phyloP scores from a whole-genome alignment of 768 basidiomycete species.

The Russula foetens region DNA sequence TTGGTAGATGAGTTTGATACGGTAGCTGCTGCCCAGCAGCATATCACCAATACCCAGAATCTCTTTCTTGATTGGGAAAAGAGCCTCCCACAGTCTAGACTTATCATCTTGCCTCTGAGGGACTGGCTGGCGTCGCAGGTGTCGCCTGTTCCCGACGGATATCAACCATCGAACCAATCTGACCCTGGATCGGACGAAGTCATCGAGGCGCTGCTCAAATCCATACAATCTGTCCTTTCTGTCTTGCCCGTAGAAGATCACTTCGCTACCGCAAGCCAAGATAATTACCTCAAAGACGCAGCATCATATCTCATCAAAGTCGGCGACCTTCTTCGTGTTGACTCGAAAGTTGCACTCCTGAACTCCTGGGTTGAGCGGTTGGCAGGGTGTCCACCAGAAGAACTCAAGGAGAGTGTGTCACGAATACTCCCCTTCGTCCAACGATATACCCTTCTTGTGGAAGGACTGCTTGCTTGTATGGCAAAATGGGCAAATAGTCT shows the following conservation, averaged over 20 bases:
- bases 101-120: conserved; percentile 29
- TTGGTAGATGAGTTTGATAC: conserved; percentile 11
- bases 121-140: conserved; percentile 25
- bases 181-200: conserved; percentile 32
- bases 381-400: conserved; percentile 27
- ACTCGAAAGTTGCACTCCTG: conserved; percentile 35
- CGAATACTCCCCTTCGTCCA: conserved; percentile 70
- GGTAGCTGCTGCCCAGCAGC: conserved; percentile 1
- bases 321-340: conserved; percentile 42
- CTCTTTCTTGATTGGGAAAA: conserved; percentile 11
- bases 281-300: conserved; percentile 46
- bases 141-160: background rate
- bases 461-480: conserved; percentile 48
- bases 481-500: conserved; percentile 63
- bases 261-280: conserved; percentile 28
- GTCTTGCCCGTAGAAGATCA: conserved; percentile 29
- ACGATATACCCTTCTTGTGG: conserved; percentile 48
- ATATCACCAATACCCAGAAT: background rate
- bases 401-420: conserved; percentile 31
- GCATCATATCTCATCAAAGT: conserved; percentile 37
- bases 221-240: conserved; percentile 51
- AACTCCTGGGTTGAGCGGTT: conserved; percentile 33
- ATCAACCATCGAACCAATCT: background rate
- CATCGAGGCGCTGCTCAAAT: conserved; percentile 57
- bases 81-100: conserved; percentile 22